A percentile compares a stretch with the other conserved stretches of the same genome.
These are phyloP conservation scores for Boletus reticulatus DNA, from an alignment of 768 basidiomycete genomes.

Conservation along the genomic window DNA sequence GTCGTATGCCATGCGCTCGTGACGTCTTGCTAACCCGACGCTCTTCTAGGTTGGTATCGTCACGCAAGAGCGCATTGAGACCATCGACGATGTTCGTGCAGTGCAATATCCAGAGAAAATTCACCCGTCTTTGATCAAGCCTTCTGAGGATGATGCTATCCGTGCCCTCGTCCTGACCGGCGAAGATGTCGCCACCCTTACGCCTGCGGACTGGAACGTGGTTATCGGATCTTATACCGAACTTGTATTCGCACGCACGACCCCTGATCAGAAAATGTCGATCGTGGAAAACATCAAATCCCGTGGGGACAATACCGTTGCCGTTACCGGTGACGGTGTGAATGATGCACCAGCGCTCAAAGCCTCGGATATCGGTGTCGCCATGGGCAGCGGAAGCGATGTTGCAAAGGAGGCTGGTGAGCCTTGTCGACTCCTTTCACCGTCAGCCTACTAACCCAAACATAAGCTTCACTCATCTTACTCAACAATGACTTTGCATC, in stretches of 20 bases:
- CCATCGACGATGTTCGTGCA: slow-evolving; percentile 28
- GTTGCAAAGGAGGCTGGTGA: slow-evolving; percentile 56
- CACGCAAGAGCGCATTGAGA: slow-evolving; percentile 37
- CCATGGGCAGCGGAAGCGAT: slow-evolving; percentile 49
- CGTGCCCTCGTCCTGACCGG: slow-evolving; percentile 44
- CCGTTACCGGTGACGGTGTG: slow-evolving; percentile 57
- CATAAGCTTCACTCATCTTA: slow-evolving; percentile 44
- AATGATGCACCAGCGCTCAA: slow-evolving; percentile 53
- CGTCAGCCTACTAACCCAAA: background rate
- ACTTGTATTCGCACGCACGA: slow-evolving; percentile 53
- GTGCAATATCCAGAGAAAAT: slow-evolving; percentile 18
- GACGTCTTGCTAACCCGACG: slow-evolving; percentile 1
- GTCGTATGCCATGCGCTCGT: slow-evolving; percentile 1
- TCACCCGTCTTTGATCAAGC: slow-evolving; percentile 30
- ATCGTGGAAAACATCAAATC: slow-evolving; percentile 54
- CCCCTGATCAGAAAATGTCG: slow-evolving; percentile 55
- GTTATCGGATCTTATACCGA: slow-evolving; percentile 38
- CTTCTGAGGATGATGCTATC: slow-evolving; percentile 36
- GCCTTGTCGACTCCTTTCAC: background rate
- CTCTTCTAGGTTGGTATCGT: slow-evolving; percentile 40
- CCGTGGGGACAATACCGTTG: slow-evolving; percentile 47
- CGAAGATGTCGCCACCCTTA: slow-evolving; percentile 40
- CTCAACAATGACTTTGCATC: slow-evolving; percentile 60
- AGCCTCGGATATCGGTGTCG: slow-evolving; percentile 54
- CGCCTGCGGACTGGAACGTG: slow-evolving; percentile 38